phyloP scores from a whole-genome alignment of 352 stramenopile species.

The Globisporangium barbulae region DNA sequence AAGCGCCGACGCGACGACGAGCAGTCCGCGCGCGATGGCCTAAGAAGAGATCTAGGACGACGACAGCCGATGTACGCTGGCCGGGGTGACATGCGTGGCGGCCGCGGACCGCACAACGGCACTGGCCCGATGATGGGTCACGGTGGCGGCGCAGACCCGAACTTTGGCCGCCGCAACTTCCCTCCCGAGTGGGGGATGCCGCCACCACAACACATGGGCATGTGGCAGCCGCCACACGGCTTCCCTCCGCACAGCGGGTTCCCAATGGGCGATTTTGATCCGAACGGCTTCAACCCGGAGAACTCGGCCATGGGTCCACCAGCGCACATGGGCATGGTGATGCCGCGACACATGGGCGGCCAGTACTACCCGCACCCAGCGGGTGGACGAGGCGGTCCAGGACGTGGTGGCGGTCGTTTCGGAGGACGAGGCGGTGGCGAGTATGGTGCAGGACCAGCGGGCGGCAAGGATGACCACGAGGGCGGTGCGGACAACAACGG shows the following conservation, averaged over 20 bases:
- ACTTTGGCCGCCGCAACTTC: conserved; percentile 53
- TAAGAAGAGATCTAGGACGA: conserved; percentile 22
- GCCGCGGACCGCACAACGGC: conserved; percentile 13
- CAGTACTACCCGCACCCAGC: conserved; percentile 38
- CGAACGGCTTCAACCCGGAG: conserved; percentile 62
- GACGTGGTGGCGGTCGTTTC: conserved; percentile 26
- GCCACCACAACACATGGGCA: conserved; percentile 47
- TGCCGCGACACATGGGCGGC: conserved; percentile 53
- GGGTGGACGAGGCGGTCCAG: conserved; percentile 31
- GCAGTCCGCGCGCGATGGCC: conserved; percentile 14
- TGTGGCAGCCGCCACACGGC: conserved; percentile 55
- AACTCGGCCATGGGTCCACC: conserved; percentile 58
- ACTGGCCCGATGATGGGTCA: conserved; percentile 11
- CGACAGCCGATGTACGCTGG: conserved; percentile 25
- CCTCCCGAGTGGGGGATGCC: conserved; percentile 66
- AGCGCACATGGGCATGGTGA: conserved; percentile 58
- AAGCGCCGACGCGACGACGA: conserved; percentile 70
- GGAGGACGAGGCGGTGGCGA: conserved; percentile 23
- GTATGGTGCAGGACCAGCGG: conserved; percentile 14
- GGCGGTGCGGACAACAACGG: conserved; percentile 3
- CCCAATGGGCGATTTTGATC: conserved; percentile 67
- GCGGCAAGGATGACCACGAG: conserved; percentile 24
- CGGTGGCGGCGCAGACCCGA: conserved; percentile 23
- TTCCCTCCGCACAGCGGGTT: conserved; percentile 41
- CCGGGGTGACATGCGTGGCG: conserved; percentile 25